Evolutionary conservation across 495 filamentous ascomycete species (phyloP), one percentile per base, ranked within the genome.

Genomic region (Lasiosphaeria hispida): DNA sequence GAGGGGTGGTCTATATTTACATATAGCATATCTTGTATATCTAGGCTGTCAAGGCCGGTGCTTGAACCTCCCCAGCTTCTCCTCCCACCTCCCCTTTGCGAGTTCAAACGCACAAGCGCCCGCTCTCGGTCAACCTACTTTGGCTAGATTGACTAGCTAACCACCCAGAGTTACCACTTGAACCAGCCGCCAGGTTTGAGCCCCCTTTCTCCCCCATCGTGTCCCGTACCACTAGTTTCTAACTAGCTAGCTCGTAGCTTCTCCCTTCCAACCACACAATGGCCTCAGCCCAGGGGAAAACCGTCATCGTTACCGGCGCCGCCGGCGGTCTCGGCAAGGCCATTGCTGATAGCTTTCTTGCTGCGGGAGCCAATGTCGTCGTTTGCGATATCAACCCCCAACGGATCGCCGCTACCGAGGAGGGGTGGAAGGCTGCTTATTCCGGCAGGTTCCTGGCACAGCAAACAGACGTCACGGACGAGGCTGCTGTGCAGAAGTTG

Each of bases 341-440:
- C 51, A 73, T 77, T 15, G 72, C 69, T 33, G 55, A 62, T 8
- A 55, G 72, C 35, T 75, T 73, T 58, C 70, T 77, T 33, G 61
- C 63, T 0, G 70, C 68, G 1, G 75, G 76, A 10, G 74, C 74
- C 49, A 73, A 74, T 52, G 75, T 79, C 9, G 69, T 69, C 47
- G 58, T 77, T 49, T 76, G 75, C 67, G 77, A 80, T 54, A 63
- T 80, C 53, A 74, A 80, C 68, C 50, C 65, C 9, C 59, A 69
- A n/a, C 75, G 77, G 7, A 65, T 80, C 36, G 61, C 61, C 13
- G 53, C 58, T 10, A 63, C 68, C 37, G 57, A 64, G 18, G 56
- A 55, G 15, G 72, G 76, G 43, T 68, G 68, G 57, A 35, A 50
- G 10, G 59, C 57, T 35, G 39, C 63, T 15, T 66, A 66, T 10